Evolutionary conservation across 371 early-diverging fungal species (phyloP).

Genomic region (Mortierella sp.): DNA sequence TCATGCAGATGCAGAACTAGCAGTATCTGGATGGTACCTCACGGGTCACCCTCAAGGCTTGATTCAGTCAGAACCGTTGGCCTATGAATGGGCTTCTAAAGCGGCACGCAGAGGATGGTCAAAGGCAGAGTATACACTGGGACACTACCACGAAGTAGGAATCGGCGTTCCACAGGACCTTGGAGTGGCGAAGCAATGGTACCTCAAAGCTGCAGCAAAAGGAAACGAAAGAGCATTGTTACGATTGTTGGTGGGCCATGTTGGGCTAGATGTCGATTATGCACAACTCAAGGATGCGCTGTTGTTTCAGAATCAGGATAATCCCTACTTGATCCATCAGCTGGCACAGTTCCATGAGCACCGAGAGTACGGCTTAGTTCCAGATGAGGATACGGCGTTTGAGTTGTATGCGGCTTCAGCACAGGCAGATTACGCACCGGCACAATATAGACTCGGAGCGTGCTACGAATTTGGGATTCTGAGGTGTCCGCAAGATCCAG

Average conservation of each 20-base stretch:
- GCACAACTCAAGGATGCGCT: slow-evolving; percentile 54
- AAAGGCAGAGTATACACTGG: slow-evolving; percentile 95
- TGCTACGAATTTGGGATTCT: slow-evolving; percentile 54
- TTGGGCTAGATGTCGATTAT: slow-evolving; percentile 54
- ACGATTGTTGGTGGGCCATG: slow-evolving; percentile 47
- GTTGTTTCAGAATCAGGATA: slow-evolving; percentile 31
- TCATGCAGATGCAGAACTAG: slow-evolving; percentile 93
- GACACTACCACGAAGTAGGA: slow-evolving; percentile 94
- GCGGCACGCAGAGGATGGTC: slow-evolving; percentile 88
- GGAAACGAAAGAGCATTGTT: slow-evolving; percentile 59
- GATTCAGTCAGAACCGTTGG: slow-evolving; percentile 84
- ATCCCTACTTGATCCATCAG: slow-evolving; percentile 52
- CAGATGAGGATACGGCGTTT: slow-evolving; percentile 53
- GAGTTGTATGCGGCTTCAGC: slow-evolving; percentile 55
- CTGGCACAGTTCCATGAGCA: slow-evolving; percentile 54
- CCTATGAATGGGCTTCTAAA: slow-evolving; percentile 91
- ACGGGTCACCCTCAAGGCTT: slow-evolving; percentile 87
- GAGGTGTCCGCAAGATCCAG: slow-evolving; percentile 38
- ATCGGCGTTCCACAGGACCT: slow-evolving; percentile 81
- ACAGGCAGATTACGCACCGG: slow-evolving; percentile 53
- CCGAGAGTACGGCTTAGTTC: slow-evolving; percentile 52
- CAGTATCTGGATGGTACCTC: slow-evolving; percentile 96
- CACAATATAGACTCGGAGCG: slow-evolving; percentile 51
- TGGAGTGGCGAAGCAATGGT: slow-evolving; percentile 83
- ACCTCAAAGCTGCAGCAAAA: slow-evolving; percentile 69